A percentile compares a stretch with the other conserved stretches of the same genome.
These are phyloP conservation scores for Aspergillus glaucus DNA, from an alignment of 2,329 filamentous ascomycete genomes.

Conservation along the genomic window DNA sequence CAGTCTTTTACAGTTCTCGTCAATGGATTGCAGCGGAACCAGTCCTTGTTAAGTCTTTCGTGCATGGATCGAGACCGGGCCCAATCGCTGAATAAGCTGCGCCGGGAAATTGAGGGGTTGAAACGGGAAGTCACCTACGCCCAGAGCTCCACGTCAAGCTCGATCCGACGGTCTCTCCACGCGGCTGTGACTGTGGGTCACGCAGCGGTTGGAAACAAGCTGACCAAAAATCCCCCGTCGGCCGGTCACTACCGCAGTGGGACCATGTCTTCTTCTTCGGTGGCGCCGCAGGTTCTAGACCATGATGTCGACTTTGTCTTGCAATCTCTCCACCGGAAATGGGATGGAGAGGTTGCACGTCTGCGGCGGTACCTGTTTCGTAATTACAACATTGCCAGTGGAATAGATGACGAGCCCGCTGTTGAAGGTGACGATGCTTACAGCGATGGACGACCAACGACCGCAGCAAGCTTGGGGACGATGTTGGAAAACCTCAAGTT, in stretches of 20 bases:
- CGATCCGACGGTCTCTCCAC: constrained; percentile 40
- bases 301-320: constrained; percentile 39
- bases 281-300: constrained; percentile 20
- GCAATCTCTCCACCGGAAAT: constrained; percentile 38
- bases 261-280: constrained; percentile 3
- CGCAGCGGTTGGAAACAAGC: constrained; percentile 22
- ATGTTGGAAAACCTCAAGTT: constrained; percentile 35
- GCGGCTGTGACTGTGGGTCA: constrained; percentile 32
- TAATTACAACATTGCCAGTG: constrained; percentile 40
- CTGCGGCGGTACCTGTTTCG: constrained; percentile 40
- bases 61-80: constrained; percentile 57
- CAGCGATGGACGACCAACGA: constrained; percentile 33
- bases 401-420: constrained; percentile 16
- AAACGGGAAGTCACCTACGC: constrained; percentile 33
- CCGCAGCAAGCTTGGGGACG: constrained; percentile 32
- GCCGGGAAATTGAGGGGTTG: constrained; percentile 50
- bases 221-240: constrained; percentile 25
- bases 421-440: constrained; percentile 23
- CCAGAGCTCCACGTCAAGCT: constrained; percentile 28
- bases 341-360: constrained; percentile 39
- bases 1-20: constrained; percentile 64
- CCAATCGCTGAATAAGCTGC: constrained; percentile 55
- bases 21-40: constrained; percentile 62
- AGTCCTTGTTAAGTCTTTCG: constrained; percentile 56
- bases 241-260: constrained; percentile 7